These are phyloP conservation scores for Parastagonospora avenae DNA, from an alignment of 2,329 filamentous ascomycete species.

Conservation along the genomic window DNA sequence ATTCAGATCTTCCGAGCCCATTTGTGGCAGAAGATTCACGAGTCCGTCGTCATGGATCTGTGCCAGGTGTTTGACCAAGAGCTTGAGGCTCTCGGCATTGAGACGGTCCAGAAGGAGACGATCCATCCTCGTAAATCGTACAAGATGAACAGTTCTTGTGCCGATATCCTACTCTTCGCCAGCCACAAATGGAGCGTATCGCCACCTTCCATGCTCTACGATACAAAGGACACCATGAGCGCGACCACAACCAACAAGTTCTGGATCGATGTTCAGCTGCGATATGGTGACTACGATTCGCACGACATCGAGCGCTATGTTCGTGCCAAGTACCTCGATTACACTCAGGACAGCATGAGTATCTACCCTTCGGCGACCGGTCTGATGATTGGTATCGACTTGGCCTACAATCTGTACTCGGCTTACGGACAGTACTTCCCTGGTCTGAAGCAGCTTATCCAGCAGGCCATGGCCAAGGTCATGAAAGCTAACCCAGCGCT, in stretches of 20 bases:
- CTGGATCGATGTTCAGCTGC: conserved; percentile 95
- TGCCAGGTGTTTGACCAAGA: conserved; percentile 99
- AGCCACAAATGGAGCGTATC: conserved; percentile 99
- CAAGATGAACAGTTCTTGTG: conserved; percentile 99
- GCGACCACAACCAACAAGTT: conserved; percentile 97
- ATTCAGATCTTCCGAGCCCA: conserved; percentile 99
- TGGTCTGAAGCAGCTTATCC: conserved; percentile 89
- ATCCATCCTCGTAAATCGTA: conserved; percentile 99
- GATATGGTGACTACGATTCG: conserved; percentile 98
- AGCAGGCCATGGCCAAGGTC: conserved; percentile 99
- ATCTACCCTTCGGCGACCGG: conserved; percentile 97
- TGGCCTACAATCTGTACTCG: conserved; percentile 98
- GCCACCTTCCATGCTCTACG: conserved; percentile 87
- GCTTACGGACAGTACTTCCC: conserved; percentile 99
- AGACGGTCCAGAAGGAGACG: conserved; percentile 98
- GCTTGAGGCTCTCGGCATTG: conserved; percentile 91
- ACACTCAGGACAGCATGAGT: conserved; percentile 97
- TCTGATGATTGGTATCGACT: conserved; percentile 95
- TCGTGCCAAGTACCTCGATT: conserved; percentile 96
- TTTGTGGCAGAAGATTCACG: conserved; percentile 99
- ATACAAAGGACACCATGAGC: conserved; percentile 95
- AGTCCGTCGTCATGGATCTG: conserved; percentile 97
- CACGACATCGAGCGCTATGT: conserved; percentile 99
- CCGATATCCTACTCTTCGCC: conserved; percentile 94
- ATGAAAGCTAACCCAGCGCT: conserved; percentile 99